Evolutionary conservation across 2,329 filamentous ascomycete genomes (phyloP).

Genomic region (Exophiala mesophila): DNA sequence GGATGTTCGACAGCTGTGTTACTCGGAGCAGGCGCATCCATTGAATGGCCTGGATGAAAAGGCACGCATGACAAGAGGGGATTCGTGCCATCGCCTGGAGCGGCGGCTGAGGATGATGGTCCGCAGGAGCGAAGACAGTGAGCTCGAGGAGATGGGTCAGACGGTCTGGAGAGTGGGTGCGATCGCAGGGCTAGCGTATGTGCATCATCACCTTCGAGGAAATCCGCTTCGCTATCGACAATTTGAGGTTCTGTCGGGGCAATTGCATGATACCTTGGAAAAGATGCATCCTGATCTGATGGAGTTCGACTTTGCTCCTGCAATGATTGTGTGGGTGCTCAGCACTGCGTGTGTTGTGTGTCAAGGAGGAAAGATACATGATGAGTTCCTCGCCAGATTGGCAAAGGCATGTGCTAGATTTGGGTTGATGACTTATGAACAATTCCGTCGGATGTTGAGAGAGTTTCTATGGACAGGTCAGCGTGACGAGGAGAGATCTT

Average conservation of each 20-base stretch:
- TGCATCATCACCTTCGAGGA: conserved; percentile 13
- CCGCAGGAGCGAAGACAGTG: background rate
- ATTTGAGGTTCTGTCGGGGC: conserved; percentile 12
- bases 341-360: conserved; percentile 6
- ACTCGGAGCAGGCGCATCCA: conserved; percentile 9
- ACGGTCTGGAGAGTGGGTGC: conserved; percentile 12
- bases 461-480: conserved; percentile 16
- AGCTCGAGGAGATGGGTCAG: conserved; percentile 1
- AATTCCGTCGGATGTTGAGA: conserved; percentile 5
- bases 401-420: conserved; percentile 8
- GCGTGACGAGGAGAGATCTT: conserved; percentile 13
- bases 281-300: conserved; percentile 11
- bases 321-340: conserved; percentile 13
- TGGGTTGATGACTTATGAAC: conserved; percentile 7
- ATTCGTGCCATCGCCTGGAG: conserved; percentile 14
- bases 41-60: conserved; percentile 4
- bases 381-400: conserved; percentile 10
- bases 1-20: conserved; percentile 11
- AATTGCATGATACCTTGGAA: conserved; percentile 10
- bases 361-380: background rate
- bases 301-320: conserved; percentile 15
- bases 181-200: conserved; percentile 12
- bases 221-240: conserved; percentile 17
- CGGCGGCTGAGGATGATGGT: conserved; percentile 9
- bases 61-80: conserved; percentile 10